These are phyloP conservation scores for Fusarium cicatricum DNA, from an alignment of 2,329 filamentous ascomycete genomes.

Conservation along the genomic window DNA sequence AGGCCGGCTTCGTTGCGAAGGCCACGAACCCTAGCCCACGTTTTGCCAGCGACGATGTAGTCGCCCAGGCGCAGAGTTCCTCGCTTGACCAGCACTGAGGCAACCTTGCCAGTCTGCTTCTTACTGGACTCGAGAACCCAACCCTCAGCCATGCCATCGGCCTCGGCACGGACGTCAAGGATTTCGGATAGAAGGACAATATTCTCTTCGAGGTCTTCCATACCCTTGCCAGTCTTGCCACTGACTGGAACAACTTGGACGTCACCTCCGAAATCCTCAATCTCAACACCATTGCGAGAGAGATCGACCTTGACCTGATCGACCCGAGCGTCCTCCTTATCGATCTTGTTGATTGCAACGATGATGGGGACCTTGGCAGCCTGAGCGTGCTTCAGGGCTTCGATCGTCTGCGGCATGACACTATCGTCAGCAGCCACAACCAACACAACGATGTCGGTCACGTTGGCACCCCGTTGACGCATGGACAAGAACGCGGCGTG, in stretches of 20 bases:
- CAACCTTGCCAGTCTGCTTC: conserved; percentile 83
- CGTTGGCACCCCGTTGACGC: conserved; percentile 92
- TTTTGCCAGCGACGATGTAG: conserved; percentile 84
- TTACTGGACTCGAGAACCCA: conserved; percentile 94
- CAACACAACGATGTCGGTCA: conserved; percentile 95
- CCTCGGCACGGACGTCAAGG: conserved; percentile 86
- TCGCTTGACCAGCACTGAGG: conserved; percentile 87
- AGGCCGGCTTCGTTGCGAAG: conserved; percentile 86
- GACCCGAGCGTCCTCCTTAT: conserved; percentile 82
- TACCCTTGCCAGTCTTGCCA: conserved; percentile 92
- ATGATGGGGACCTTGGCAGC: conserved; percentile 91
- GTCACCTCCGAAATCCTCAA: conserved; percentile 95
- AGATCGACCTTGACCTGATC: conserved; percentile 91
- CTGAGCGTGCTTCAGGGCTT: conserved; percentile 93
- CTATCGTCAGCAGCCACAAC: conserved; percentile 97
- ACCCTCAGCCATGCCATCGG: conserved; percentile 81
- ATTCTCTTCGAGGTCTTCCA: conserved; percentile 91
- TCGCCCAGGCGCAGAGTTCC: conserved; percentile 86
- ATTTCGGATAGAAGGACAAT: conserved; percentile 87
- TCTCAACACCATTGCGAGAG: conserved; percentile 81
- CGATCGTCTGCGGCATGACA: conserved; percentile 95
- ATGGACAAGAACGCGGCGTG: conserved; percentile 96
- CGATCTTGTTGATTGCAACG: conserved; percentile 97
- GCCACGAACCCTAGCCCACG: conserved; percentile 86
- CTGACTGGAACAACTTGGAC: conserved; percentile 91